phyloP scores from a whole-genome alignment of 148 eudicot species.

The Vaccinium macrocarpon region DNA sequence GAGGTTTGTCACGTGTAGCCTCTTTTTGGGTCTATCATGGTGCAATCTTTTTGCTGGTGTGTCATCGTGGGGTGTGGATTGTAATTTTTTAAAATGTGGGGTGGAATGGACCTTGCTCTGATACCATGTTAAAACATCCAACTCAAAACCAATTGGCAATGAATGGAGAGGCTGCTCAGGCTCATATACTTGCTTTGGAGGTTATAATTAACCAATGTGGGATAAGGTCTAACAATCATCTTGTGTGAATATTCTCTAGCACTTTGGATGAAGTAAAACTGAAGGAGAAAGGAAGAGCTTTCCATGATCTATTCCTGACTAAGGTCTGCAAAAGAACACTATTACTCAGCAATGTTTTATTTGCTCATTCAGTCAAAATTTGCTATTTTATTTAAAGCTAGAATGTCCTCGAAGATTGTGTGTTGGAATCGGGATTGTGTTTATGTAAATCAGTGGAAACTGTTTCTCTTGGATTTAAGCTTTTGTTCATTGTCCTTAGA shows the following conservation, averaged over 20 bases:
- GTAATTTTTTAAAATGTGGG: no score
- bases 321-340: constrained; percentile 45
- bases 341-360: not conserved
- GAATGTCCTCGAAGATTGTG: not conserved
- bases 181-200: no score
- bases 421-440: not conserved
- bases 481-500: not conserved
- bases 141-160: no score
- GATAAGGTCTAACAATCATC: no score
- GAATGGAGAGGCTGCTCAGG: no score
- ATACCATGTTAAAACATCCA: no score
- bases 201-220: no score
- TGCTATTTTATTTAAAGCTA: not conserved
- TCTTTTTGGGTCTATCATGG: no score
- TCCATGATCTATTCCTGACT: constrained; percentile 89
- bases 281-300: constrained; percentile 94
- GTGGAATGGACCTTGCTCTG: no score
- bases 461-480: not conserved
- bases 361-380: not conserved
- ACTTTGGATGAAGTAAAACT: constrained; percentile 74
- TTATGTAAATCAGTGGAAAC: not conserved
- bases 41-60: no score
- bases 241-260: constrained; percentile 33
- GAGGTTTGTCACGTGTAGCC: no score
- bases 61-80: no score